Percentiles rank a stretch among this genome's conserved stretches.
These are phyloP conservation scores for Blastobotrys malaysiensis DNA, from an alignment of 1,139 yeast species.

Conservation along the genomic window DNA sequence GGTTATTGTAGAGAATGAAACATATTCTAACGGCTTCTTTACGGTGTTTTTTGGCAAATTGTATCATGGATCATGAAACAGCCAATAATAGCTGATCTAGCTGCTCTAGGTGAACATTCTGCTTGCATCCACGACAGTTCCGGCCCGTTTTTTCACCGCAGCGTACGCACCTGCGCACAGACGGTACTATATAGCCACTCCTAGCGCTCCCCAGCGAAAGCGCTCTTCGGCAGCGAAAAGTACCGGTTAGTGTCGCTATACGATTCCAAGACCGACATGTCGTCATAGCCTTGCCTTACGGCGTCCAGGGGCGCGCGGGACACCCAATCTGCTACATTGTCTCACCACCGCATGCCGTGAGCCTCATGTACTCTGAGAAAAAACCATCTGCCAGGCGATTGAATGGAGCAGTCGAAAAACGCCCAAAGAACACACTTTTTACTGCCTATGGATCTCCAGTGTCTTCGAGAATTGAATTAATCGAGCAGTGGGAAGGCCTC, in stretches of 20 bases:
- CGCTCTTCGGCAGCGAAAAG: neutral
- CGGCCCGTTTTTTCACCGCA: too few relatives aligned
- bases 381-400: neutral
- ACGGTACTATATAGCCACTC: too few relatives aligned
- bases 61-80: too few relatives aligned
- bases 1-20: too few relatives aligned
- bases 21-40: too few relatives aligned
- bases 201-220: neutral
- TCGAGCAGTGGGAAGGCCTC: neutral
- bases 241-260: neutral
- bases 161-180: too few relatives aligned
- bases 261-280: neutral
- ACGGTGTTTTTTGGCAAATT: too few relatives aligned
- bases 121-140: too few relatives aligned
- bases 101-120: too few relatives aligned
- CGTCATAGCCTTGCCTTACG: neutral
- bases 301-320: neutral
- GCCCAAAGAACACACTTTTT: constrained; percentile 1
- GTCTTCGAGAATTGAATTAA: constrained; percentile 1
- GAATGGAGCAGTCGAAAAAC: neutral
- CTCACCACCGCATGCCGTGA: neutral
- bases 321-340: neutral
- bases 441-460: constrained; percentile 1
- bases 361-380: neutral
- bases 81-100: too few relatives aligned